A percentile compares a stretch with the other conserved stretches of the same genome.
phyloP scores from a whole-genome alignment of 2,329 filamentous ascomycete species.

The Rhinocladiella mackenziei region DNA sequence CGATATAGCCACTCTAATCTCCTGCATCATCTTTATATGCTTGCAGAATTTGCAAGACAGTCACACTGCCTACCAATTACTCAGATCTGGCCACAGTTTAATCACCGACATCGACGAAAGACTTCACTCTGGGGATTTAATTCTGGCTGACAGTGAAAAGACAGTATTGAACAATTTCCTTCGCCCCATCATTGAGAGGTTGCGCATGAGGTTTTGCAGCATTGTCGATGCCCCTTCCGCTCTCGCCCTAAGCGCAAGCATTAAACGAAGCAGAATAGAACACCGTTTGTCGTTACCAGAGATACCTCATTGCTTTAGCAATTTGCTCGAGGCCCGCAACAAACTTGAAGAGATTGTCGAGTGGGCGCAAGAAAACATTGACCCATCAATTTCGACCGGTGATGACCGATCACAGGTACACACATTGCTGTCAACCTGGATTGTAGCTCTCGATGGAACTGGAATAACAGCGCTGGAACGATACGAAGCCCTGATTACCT shows the following conservation, averaged over 20 bases:
- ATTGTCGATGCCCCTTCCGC: conserved; percentile 27
- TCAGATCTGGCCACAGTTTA: conserved; percentile 24
- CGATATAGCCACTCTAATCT: conserved; percentile 26
- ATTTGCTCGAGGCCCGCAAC: conserved; percentile 27
- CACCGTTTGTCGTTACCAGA: conserved; percentile 12
- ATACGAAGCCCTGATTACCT: conserved; percentile 21
- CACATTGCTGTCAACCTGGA: conserved; percentile 20
- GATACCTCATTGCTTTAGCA: conserved; percentile 18
- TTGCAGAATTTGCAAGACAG: conserved; percentile 29
- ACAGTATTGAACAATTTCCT: conserved; percentile 25
- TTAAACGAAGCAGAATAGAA: conserved; percentile 15
- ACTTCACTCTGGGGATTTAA: conserved; percentile 16
- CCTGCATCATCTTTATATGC: conserved; percentile 32
- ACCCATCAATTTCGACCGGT: conserved; percentile 3
- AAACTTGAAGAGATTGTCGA: conserved; percentile 25
- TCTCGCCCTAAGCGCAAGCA: conserved; percentile 19
- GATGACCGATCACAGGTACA: conserved; percentile 18
- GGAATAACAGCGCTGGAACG: conserved; percentile 16
- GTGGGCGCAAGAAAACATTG: conserved; percentile 24
- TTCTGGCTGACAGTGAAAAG: conserved; percentile 23
- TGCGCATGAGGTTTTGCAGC: conserved; percentile 27
- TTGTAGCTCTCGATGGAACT: conserved; percentile 20
- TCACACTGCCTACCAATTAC: conserved; percentile 25
- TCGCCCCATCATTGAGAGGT: conserved; percentile 26
- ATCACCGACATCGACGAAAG: conserved; percentile 24